phyloP scores from a whole-genome alignment of 352 stramenopile species.

The Phytophthora pluvialis region DNA sequence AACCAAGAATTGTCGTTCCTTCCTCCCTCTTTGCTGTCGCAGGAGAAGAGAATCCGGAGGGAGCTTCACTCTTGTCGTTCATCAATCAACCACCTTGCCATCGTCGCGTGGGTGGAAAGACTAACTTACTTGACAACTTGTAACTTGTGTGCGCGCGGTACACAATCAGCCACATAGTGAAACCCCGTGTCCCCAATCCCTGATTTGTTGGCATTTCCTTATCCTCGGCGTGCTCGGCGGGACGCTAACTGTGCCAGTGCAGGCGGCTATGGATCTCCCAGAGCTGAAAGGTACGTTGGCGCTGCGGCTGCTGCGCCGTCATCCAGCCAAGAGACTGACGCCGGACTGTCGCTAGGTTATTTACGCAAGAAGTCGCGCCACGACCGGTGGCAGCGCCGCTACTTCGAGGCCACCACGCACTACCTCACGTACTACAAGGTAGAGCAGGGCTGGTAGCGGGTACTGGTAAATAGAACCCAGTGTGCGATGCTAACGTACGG shows the following conservation, averaged over 20 bases:
- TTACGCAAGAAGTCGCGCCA: slow-evolving; percentile 94
- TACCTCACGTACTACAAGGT: slow-evolving; percentile 99
- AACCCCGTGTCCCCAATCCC: slow-evolving; percentile 12
- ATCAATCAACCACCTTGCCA: background rate
- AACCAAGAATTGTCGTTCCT: slow-evolving; percentile 15
- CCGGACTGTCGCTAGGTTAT: slow-evolving; percentile 64
- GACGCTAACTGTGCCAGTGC: slow-evolving; percentile 11
- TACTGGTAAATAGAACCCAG: too few species aligned
- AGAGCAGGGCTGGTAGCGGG: too few species aligned
- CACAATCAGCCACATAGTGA: slow-evolving; percentile 9
- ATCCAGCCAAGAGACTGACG: slow-evolving; percentile 4
- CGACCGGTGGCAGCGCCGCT: slow-evolving; percentile 95
- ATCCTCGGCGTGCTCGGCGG: background rate
- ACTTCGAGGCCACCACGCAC: slow-evolving; percentile 98
- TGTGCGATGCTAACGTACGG: background rate
- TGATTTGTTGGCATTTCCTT: slow-evolving; percentile 27
- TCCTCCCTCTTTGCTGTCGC: background rate
- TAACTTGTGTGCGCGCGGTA: slow-evolving; percentile 8
- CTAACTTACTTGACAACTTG: slow-evolving; percentile 1
- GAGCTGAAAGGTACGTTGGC: slow-evolving; percentile 76
- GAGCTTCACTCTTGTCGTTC: background rate
- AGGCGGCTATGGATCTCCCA: slow-evolving; percentile 65
- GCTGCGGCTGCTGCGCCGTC: background rate
- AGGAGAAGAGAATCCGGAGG: slow-evolving; percentile 6
- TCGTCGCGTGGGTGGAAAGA: background rate